Evolutionary conservation across 1,284 basidiomycete genomes (phyloP), one percentile per base, ranked within the genome.

Genomic region (Pterulicium gracile): DNA sequence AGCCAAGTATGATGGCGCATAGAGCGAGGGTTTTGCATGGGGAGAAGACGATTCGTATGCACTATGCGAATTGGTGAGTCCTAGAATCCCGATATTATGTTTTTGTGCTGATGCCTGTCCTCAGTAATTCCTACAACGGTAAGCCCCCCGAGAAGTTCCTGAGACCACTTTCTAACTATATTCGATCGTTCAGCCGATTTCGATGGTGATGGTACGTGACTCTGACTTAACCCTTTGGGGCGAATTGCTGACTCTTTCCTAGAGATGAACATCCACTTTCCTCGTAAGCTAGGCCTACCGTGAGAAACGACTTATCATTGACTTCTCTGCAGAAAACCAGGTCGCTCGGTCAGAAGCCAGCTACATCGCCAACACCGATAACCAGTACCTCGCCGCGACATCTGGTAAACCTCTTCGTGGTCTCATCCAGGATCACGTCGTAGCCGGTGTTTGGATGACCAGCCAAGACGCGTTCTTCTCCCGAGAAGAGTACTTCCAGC

Each of bases 1-100:
- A 98, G 63, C 95, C 96, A n/a, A 93, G 88, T 72, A 99, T 99
- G 95, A 99, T 99, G 96, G 88, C 86, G 7, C 96, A 99, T 66
- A 87, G 81, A 55, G 96, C 95, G 19, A 84, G 86, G 52, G 88
- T 98, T 14, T 66, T 99, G 51, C 79, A 83, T 50, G 96, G 95
- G 42, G 96, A 99, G 67, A 97, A 97, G 72, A 98, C 96, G 1
- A 98, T 99, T 63, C 81, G 96, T 23, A 97, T 99, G 95, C 96
- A 99, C 70, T 98, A 99, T 61, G 96, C 96, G 43, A 98, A 98
- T 61, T 98, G 96, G 88, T 90, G 49, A 52, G 81, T 66, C 36
- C 49, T 32, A 2, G 18, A 44, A 22, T 41, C 44, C 45, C 46
- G 19, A 24, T 4, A 46, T 24, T 17, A 23, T 15, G n/a, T 17